Evolutionary conservation across 75 land plant genomes (phyloP), one percentile per base, ranked within the genome.

Genomic region (Larix kaempferi): DNA sequence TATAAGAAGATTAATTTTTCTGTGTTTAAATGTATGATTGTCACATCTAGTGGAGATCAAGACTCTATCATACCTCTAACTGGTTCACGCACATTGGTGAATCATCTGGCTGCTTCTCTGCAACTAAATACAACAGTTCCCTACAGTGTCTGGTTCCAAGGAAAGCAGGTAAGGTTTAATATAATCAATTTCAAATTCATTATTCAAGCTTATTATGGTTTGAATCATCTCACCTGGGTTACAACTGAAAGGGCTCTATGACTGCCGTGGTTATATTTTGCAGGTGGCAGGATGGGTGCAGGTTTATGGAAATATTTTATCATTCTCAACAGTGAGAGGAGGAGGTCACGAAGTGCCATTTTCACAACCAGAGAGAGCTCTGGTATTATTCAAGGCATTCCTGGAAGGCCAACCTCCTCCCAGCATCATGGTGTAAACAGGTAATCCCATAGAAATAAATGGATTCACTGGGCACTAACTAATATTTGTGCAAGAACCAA

Each of bases 11-110:
- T n/a, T n/a, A n/a, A n/a, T n/a, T n/a, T n/a, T n/a, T n/a, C n/a
- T n/a, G n/a, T n/a, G n/a, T n/a, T n/a, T n/a, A n/a, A n/a, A n/a
- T n/a, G n/a, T n/a, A n/a, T n/a, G n/a, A n/a, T n/a, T n/a, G n/a
- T n/a, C n/a, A 10, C 33, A 15, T 76, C 37, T 81, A 85, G 86
- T 85, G 87, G 87, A 35, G 87, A 86, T 33, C 74, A 75, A 25
- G 87, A 86, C 60, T 85, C 78, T 25, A 87, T 86, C 14, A 61
- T 86, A 27, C 87, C 87, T 39, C 19, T 86, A 33, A 86, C 87
- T 21, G 87, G 87, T 15, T 80, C 84, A 15, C 65, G 84, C 19
- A 80, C 78, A 5, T 58, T 74, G 4, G 63, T 83, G 5, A 60
- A 80, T 39, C 54, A 55, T 13, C 72, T 83, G 15, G 77, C 77